A percentile compares a stretch with the other conserved stretches of the same genome.
phyloP scores from a whole-genome alignment of 768 basidiomycete species.

The Collybiopsis confluens region DNA sequence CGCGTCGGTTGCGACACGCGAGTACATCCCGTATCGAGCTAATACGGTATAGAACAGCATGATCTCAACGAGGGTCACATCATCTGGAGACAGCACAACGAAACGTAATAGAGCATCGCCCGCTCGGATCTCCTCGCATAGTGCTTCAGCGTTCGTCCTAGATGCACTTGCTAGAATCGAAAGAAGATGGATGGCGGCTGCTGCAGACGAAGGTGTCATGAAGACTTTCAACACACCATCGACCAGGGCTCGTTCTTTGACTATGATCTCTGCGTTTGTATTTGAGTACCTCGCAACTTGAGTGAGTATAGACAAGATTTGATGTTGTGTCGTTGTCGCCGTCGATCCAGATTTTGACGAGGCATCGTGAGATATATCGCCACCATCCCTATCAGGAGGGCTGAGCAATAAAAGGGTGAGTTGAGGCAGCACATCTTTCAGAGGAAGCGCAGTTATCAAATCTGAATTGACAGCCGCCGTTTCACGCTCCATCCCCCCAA shows the following conservation, averaged over 20 bases:
- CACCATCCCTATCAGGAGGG: not conserved
- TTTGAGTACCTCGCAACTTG: slow-evolving; percentile 52
- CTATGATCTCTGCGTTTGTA: slow-evolving; percentile 45
- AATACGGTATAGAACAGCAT: slow-evolving; percentile 62
- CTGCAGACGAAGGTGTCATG: slow-evolving; percentile 17
- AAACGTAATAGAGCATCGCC: slow-evolving; percentile 69
- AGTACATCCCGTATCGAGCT: slow-evolving; percentile 75
- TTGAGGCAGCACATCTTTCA: slow-evolving; percentile 49
- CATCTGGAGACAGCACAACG: slow-evolving; percentile 52
- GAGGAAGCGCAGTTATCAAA: slow-evolving; percentile 28
- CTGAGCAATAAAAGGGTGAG: slow-evolving; percentile 30
- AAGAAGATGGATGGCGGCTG: slow-evolving; percentile 55
- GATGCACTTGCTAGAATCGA: slow-evolving; percentile 57
- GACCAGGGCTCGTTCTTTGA: slow-evolving; percentile 21
- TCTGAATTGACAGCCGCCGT: slow-evolving; percentile 23
- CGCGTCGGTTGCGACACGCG: slow-evolving; percentile 64
- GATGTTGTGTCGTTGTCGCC: slow-evolving; percentile 30
- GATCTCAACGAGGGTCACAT: slow-evolving; percentile 47
- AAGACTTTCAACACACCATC: not conserved
- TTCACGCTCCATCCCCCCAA: slow-evolving; percentile 48
- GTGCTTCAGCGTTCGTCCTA: slow-evolving; percentile 53
- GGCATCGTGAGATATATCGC: not conserved
- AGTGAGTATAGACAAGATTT: slow-evolving; percentile 56
- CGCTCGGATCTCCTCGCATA: not conserved
- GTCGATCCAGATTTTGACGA: not conserved